Conservation (phyloP, 2,329 filamentous ascomycete genomes). For the Cladosporium austrohemisphaericum region DNA sequence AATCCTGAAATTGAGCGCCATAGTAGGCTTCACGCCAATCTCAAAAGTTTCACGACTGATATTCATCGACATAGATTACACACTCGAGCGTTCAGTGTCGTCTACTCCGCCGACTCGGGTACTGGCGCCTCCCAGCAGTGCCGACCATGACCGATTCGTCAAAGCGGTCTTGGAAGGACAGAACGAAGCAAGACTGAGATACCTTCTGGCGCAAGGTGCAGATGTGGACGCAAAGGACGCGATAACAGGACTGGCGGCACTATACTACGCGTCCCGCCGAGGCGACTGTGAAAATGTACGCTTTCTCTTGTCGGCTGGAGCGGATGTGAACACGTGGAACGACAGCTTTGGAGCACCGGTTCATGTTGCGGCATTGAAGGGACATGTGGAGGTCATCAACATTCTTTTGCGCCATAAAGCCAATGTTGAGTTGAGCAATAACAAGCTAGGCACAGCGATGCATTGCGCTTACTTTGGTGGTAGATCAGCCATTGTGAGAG, state of each 20-base stretch:
- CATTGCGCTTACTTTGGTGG: neutral
- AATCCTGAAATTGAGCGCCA: neutral
- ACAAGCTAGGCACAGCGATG: neutral
- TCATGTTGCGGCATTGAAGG: neutral
- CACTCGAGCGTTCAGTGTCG: neutral
- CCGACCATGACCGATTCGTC: neutral
- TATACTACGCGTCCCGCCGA: neutral
- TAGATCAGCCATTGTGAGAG: no score
- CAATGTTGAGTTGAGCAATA: rapidly evolving
- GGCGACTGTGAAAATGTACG: neutral
- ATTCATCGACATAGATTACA: no score
- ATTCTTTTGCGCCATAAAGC: neutral
- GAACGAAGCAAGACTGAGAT: neutral
- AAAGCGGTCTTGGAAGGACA: neutral
- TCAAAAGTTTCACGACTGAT: neutral
- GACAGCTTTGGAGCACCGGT: neutral
- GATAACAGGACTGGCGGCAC: neutral
- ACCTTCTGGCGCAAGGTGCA: neutral
- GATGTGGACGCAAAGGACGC: neutral
- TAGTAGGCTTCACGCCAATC: neutral
- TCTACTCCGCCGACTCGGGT: neutral
- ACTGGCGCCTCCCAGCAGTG: neutral
- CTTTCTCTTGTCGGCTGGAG: neutral
- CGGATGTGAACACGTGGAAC: neutral
- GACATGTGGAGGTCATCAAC: neutral